Base-by-base conservation (phyloP, 345 rosid genomes). In the Rhizophora apiculata region DNA sequence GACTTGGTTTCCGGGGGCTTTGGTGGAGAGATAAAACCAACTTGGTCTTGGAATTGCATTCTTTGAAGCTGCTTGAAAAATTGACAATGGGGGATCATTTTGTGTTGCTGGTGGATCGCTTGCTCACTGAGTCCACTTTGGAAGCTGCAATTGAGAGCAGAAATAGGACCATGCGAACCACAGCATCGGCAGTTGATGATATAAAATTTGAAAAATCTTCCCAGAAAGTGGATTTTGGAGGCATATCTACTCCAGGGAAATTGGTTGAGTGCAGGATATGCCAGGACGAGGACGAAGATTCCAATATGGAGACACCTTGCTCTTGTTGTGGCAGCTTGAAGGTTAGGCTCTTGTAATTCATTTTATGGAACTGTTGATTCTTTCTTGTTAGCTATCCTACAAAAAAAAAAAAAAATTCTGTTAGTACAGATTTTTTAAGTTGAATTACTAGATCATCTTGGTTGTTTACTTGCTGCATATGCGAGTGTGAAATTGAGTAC, bases 281-380 rank as follows among this genome's bases (percentile, higher is more conserved):
- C 80, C 98, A 89, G 69, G 98, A 91, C 36, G 97, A 94, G 31
- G 98, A 89, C 68, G 79, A 67, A 55, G 93, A 88, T 78, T 87
- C 87, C 2, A 87, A 86, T 48, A 91, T 94, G 98, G 98, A 94
- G 84, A 79, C 87, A 18, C 98, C 97, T 51, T 91, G 97, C 76
- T 84, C 92, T 63, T 94, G 98, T 65, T 83, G 82, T 54, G 98
- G 98, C 64, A 94, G 97, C 85, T 80, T 94, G 82, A 88, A 94
- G 97, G 97, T 90, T 21, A 8, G 49, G 49, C 15, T 15, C 49
- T 43, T 43, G 16, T 13, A 43, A 43, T 43, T 13, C 49, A 43
- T 13, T 43, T 43, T 13, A 15, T 43, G 49, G 49, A 43, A 43
- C 0, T 43, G 5, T 43, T 43, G 1, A 43, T 43, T 3, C 5